These are phyloP conservation scores for Cladosporium oxysporum DNA, from an alignment of 2,329 filamentous ascomycete species.

Conservation along the genomic window DNA sequence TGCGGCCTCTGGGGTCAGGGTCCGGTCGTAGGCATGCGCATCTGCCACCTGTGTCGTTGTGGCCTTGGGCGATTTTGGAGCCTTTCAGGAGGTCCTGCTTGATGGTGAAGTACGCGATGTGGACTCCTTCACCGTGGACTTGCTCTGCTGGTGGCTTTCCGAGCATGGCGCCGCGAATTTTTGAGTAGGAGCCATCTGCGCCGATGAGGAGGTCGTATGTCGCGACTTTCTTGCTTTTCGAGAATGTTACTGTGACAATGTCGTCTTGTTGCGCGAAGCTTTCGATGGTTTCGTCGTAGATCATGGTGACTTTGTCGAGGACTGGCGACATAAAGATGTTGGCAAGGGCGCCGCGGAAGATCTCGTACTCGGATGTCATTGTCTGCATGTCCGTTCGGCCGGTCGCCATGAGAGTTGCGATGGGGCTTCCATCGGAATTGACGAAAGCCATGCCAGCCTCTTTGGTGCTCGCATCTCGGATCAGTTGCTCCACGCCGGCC, in stretches of 20 bases:
- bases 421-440: slow-evolving; percentile 28
- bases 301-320: slow-evolving; percentile 30
- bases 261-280: slow-evolving; percentile 20
- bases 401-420: slow-evolving; percentile 28
- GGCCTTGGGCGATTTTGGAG: slow-evolving; percentile 24
- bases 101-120: slow-evolving; percentile 46
- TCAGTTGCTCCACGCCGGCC: slow-evolving; percentile 42
- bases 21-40: slow-evolving; percentile 31
- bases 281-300: slow-evolving; percentile 34
- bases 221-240: slow-evolving; percentile 20
- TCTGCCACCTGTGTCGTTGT: slow-evolving; percentile 26
- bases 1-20: slow-evolving; percentile 23
- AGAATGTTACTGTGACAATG: slow-evolving; percentile 25
- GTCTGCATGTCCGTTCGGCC: slow-evolving; percentile 37
- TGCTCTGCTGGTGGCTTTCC: slow-evolving; percentile 26
- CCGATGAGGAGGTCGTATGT: slow-evolving; percentile 30
- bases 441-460: slow-evolving; percentile 47
- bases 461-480: slow-evolving; percentile 40
- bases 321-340: slow-evolving; percentile 34
- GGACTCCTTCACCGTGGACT: slow-evolving; percentile 34
- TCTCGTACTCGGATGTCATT: slow-evolving; percentile 42
- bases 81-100: slow-evolving; percentile 32
- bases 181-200: slow-evolving; percentile 29
- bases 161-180: slow-evolving; percentile 25
- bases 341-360: slow-evolving; percentile 41